Conservation (phyloP, 1,284 basidiomycete species). For the Tylopilus sp. region DNA sequence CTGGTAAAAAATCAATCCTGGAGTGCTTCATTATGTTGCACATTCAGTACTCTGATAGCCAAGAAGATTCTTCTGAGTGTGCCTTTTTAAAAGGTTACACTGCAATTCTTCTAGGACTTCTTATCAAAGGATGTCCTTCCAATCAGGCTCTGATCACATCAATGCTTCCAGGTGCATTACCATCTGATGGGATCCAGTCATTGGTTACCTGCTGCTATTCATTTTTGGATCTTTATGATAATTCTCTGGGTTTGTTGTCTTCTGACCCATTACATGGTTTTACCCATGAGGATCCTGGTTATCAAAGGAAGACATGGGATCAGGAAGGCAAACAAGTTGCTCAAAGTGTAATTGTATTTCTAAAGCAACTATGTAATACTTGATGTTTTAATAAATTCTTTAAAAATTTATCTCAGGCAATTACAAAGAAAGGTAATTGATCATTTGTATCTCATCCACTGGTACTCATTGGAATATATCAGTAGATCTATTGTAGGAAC, state of each 20-base stretch:
- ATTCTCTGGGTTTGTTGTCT: constrained; percentile 11
- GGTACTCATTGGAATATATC: too few relatives aligned
- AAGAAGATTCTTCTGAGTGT: constrained; percentile 34
- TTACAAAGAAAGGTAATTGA: too few relatives aligned
- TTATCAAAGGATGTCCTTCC: constrained; percentile 46
- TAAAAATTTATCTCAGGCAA: too few relatives aligned
- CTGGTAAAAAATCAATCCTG: constrained; percentile 39
- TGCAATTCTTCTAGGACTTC: constrained; percentile 67
- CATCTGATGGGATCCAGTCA: constrained; percentile 39
- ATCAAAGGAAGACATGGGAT: constrained; percentile 25
- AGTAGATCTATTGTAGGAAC: too few relatives aligned
- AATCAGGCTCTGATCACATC: constrained; percentile 48
- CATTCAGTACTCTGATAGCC: constrained; percentile 17
- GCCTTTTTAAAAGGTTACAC: constrained; percentile 63
- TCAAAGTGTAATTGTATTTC: constrained; percentile 47
- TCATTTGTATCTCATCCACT: too few relatives aligned
- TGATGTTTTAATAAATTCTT: not conserved
- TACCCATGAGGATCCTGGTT: constrained; percentile 2
- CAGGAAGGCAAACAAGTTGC: constrained; percentile 44
- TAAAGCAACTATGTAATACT: constrained; percentile 34
- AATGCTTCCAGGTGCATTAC: constrained; percentile 37
- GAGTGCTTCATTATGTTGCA: constrained; percentile 22
- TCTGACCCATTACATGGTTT: constrained; percentile 9
- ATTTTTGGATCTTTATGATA: constrained; percentile 54
- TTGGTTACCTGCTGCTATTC: constrained; percentile 53